Evolutionary conservation across 208 protist species (phyloP).

Genomic region (Trypanosoma congolense): DNA sequence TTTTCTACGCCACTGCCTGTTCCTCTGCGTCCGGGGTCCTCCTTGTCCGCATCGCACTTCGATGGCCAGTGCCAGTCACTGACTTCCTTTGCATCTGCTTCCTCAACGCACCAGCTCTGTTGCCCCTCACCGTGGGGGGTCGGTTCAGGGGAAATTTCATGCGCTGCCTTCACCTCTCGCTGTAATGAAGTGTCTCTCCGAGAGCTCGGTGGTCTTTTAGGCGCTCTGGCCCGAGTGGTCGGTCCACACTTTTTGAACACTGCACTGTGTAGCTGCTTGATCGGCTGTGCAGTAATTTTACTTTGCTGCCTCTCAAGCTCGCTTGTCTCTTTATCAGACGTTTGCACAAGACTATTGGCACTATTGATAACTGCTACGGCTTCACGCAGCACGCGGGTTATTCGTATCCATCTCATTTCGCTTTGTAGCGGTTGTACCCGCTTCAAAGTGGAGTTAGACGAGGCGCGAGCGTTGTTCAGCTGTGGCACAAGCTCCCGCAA

Average conservation of each 20-base stretch:
- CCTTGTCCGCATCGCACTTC: too few relatives aligned
- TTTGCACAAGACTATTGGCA: slow-evolving; percentile 2
- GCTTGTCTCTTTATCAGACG: slow-evolving; percentile 1
- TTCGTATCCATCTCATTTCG: slow-evolving; percentile 5
- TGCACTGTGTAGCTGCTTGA: background rate
- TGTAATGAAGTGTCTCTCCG: background rate
- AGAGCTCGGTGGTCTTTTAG: background rate
- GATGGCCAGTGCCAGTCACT: too few relatives aligned
- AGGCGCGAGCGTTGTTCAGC: too few relatives aligned
- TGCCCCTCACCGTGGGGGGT: too few relatives aligned
- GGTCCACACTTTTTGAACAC: background rate
- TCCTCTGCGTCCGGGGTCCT: too few relatives aligned
- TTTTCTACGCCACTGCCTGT: too few relatives aligned
- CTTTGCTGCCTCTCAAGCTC: slow-evolving; percentile 4
- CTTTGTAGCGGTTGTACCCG: background rate
- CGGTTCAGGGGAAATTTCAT: too few relatives aligned
- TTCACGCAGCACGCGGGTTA: background rate
- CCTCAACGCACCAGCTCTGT: too few relatives aligned
- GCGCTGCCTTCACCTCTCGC: background rate
- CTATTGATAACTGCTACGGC: background rate
- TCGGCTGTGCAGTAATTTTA: slow-evolving; percentile 2
- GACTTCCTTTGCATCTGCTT: too few relatives aligned
- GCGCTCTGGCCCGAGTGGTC: background rate
- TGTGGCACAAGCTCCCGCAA: too few relatives aligned
- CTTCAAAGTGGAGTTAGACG: too few relatives aligned